Conservation (phyloP, 179 eudicot genomes). For the Beta lomatogona region DNA sequence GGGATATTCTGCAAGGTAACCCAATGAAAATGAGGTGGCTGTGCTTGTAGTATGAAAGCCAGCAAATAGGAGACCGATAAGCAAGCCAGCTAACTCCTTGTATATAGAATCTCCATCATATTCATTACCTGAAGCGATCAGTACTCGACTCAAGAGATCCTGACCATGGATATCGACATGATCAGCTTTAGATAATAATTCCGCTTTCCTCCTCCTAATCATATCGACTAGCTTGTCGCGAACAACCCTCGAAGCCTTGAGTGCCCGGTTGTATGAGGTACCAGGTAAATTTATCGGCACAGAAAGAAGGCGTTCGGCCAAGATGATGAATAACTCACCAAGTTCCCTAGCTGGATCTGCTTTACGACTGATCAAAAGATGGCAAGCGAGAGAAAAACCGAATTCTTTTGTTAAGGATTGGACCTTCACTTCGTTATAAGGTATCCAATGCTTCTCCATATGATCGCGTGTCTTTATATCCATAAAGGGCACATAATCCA, state of each 20-base stretch:
- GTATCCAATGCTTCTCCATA: constrained; percentile 11
- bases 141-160: too few species aligned
- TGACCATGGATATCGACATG: too few species aligned
- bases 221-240: constrained; percentile 13
- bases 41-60: not conserved
- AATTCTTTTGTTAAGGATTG: constrained; percentile 15
- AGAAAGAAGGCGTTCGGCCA: constrained; percentile 22
- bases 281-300: constrained; percentile 23
- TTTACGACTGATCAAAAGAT: not conserved
- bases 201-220: constrained; percentile 5
- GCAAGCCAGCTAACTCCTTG: not conserved
- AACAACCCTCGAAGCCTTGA: constrained; percentile 16
- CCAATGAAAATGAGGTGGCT: not conserved
- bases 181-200: too few species aligned
- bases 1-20: not conserved
- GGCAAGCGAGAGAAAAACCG: constrained; percentile 27
- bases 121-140: not conserved
- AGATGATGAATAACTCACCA: constrained; percentile 7
- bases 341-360: constrained; percentile 7
- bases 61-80: not conserved
- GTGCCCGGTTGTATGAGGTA: constrained; percentile 16
- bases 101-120: not conserved
- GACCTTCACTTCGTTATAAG: constrained; percentile 10
- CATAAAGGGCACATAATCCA: constrained; percentile 2
- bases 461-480: constrained; percentile 10